These are phyloP conservation scores for Blumeriella jaapii DNA, from an alignment of 2,329 filamentous ascomycete species.

Conservation along the genomic window DNA sequence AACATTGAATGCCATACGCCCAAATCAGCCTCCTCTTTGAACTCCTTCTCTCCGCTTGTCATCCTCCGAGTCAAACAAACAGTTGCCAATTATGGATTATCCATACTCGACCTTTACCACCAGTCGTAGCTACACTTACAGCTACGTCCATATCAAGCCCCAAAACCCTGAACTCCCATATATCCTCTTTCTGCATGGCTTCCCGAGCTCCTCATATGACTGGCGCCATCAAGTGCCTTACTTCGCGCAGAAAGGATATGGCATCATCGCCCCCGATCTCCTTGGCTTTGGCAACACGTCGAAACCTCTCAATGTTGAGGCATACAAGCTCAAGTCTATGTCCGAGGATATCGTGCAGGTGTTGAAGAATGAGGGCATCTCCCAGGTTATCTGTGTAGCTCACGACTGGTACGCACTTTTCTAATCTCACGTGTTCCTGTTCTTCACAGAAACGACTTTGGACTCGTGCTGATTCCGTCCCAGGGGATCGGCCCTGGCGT, in stretches of 20 bases:
- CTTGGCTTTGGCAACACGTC: constrained; percentile 30
- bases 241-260: constrained; percentile 27
- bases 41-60: too few relatives aligned
- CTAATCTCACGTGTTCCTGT: neutral
- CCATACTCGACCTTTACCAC: constrained; percentile 1
- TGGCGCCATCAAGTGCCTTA: constrained; percentile 25
- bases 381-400: constrained; percentile 5
- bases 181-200: constrained; percentile 37
- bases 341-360: constrained; percentile 26
- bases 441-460: too few relatives aligned
- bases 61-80: neutral
- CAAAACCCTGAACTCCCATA: constrained; percentile 21
- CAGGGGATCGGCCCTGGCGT: constrained; percentile 16
- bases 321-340: constrained; percentile 26
- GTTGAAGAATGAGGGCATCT: constrained; percentile 17
- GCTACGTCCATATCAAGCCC: constrained; percentile 24
- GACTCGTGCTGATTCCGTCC: neutral
- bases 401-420: constrained; percentile 10
- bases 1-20: too few relatives aligned
- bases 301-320: constrained; percentile 22
- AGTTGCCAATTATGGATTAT: constrained; percentile 1
- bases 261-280: constrained; percentile 33
- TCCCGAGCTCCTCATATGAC: constrained; percentile 35
- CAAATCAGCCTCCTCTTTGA: neutral
- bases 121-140: constrained; percentile 11